phyloP scores from a whole-genome alignment of 78 protist species.

The Carpediemonas membranifera region DNA sequence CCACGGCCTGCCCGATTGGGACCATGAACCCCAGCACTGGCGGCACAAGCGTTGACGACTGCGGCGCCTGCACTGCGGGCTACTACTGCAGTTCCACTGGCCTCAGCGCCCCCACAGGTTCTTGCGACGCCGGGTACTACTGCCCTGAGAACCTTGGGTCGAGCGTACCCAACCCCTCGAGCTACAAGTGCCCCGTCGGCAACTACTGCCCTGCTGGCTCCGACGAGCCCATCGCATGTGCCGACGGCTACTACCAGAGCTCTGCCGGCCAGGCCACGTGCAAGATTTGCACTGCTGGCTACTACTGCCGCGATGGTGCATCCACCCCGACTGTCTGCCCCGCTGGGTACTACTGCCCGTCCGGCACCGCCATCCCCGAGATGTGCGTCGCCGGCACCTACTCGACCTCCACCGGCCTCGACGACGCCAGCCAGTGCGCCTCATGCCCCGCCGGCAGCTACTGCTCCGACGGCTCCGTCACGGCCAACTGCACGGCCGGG shows the following conservation, averaged over 20 bases:
- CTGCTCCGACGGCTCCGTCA: background rate
- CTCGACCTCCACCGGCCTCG: background rate
- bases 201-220: slow-evolving; percentile 20
- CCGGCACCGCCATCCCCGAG: slow-evolving; percentile 4
- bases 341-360: background rate
- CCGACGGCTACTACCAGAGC: background rate
- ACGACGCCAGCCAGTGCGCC: background rate
- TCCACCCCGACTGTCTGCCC: background rate
- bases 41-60: too few species aligned
- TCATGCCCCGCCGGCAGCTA: background rate
- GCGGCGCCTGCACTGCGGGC: slow-evolving; percentile 28
- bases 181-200: slow-evolving; percentile 6
- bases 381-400: background rate
- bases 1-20: too few species aligned
- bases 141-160: slow-evolving; percentile 32
- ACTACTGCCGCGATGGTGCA: background rate
- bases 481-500: slow-evolving; percentile 14
- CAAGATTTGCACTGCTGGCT: background rate
- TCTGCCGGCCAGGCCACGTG: background rate
- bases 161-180: background rate
- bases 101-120: slow-evolving; percentile 9
- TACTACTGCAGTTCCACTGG: slow-evolving; percentile 15
- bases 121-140: slow-evolving; percentile 22
- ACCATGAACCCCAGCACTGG: too few species aligned
- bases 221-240: background rate